Conservation (phyloP, 352 stramenopile genomes). For the Globisporangium sylvaticum region DNA sequence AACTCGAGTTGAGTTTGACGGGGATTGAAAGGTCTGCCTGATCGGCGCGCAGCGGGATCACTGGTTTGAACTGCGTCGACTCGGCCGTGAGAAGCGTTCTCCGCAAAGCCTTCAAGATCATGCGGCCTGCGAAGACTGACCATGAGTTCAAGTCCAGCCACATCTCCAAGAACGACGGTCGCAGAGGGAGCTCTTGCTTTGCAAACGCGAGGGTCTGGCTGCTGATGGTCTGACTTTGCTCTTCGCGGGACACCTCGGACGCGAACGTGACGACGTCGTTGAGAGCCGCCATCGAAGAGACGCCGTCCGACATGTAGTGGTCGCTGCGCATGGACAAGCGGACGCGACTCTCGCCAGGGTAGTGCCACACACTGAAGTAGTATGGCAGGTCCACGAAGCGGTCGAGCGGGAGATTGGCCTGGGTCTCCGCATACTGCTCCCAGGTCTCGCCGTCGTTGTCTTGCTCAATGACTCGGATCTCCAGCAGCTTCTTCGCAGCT, state of each 20-base stretch:
- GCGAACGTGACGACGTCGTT: constrained; percentile 33
- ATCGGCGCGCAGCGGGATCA: neutral
- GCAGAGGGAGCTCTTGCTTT: constrained; percentile 14
- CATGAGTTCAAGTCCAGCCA: constrained; percentile 7
- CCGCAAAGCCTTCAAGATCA: too few relatives aligned
- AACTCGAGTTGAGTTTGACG: constrained; percentile 3
- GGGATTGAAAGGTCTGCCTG: neutral
- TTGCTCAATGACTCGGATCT: constrained; percentile 17
- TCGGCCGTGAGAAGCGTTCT: constrained; percentile 9
- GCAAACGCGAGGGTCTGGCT: too few relatives aligned
- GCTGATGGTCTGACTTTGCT: too few relatives aligned
- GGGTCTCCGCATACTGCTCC: constrained; percentile 27
- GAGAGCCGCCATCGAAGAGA: constrained; percentile 29
- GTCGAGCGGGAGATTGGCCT: constrained; percentile 35
- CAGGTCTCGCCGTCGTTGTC: constrained; percentile 9
- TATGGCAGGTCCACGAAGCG: constrained; percentile 45
- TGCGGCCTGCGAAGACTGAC: too few relatives aligned
- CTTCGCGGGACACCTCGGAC: neutral
- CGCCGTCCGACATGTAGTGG: constrained; percentile 42
- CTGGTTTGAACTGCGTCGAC: neutral
- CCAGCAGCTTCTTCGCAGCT: constrained; percentile 10
- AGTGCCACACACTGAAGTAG: constrained; percentile 40
- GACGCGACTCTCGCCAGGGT: constrained; percentile 21
- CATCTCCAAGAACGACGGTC: constrained; percentile 27
- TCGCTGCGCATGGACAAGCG: constrained; percentile 45